A percentile compares a stretch with the other conserved stretches of the same genome.
These are phyloP conservation scores for Alternaria sp. DNA, from an alignment of 2,329 filamentous ascomycete genomes.

Conservation along the genomic window DNA sequence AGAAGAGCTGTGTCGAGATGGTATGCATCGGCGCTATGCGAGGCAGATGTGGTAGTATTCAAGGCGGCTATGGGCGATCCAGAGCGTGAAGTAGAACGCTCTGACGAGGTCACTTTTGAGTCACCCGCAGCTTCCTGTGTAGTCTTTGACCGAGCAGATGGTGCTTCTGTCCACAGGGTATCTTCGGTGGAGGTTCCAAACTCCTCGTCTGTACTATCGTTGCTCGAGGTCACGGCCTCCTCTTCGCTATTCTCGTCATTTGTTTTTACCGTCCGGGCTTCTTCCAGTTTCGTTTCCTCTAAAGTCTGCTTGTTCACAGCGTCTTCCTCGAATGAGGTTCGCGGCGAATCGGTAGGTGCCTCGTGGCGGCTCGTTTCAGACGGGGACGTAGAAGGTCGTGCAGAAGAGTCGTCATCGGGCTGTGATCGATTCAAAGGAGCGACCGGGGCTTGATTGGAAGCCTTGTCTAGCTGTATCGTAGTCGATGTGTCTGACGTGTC, in stretches of 20 bases:
- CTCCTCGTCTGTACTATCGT: constrained; percentile 12
- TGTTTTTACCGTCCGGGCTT: background rate
- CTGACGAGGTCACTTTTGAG: background rate
- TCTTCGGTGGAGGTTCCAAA: constrained; percentile 16
- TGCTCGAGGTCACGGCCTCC: constrained; percentile 2
- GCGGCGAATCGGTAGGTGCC: constrained; percentile 42
- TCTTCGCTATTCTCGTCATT: background rate
- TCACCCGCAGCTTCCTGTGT: background rate
- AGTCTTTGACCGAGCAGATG: background rate
- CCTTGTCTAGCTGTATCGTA: constrained; percentile 38
- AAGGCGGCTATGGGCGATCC: background rate
- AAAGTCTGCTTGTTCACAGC: background rate
- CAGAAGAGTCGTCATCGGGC: constrained; percentile 45
- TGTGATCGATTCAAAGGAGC: constrained; percentile 19
- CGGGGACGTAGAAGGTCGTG: constrained; percentile 47
- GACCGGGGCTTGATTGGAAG: constrained; percentile 3
- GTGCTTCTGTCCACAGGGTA: constrained; percentile 10
- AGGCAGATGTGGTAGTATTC: background rate
- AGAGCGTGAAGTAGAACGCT: background rate
- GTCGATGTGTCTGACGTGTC: constrained; percentile 47
- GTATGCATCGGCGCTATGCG: background rate
- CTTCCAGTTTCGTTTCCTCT: background rate
- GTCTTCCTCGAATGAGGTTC: constrained; percentile 51
- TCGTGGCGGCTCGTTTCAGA: constrained; percentile 50
- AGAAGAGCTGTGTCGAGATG: constrained; percentile 35